Base-by-base conservation (phyloP, 1,139 yeast genomes). In the Candida sp. region DNA sequence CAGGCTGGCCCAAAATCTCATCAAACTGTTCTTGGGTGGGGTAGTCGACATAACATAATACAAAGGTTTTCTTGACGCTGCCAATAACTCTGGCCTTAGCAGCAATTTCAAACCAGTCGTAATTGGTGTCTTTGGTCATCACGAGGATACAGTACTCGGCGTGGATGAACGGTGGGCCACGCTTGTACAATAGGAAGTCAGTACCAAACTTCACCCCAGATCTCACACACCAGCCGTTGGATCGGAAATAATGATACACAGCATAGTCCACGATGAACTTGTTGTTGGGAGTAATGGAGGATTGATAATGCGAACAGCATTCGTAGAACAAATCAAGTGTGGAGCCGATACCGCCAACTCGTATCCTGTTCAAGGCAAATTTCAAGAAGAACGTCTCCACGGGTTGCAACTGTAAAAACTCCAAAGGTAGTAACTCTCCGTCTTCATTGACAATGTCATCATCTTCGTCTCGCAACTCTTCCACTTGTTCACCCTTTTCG, bases 121-220 rank as follows among this genome's bases (percentile, higher is more conserved):
- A 54, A 17, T 58, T 46, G 1, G 66, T 73, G 28, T 74, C 74
- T 34, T 72, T 67, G 2, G 81, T 77, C 42, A 83, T 58, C 0
- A 89, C 75, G 58, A 81, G 66, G 2, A 85, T 65, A 3, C 96
- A 90, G 66, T 84, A 90, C 61, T 92, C 97, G 0, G 99, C 98
- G 66, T 94, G 99, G 44, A 88, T 83, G 65, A 93, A 92, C 1
- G 98, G 98, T 7, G 99, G 99, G 0, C 99, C 99, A 51, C 94
- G 77, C 51, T 87, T 84, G 66, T 94, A 94, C 6, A 94, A 73
- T 22, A 94, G 72, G 67, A 77, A 86, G 59, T 93, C 96, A 25
- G 90, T 82, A 1, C 98, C 97, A 68, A 94, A 94, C 65, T 94
- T 94, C 52, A 93, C 83, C 0, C 98, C 99, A 0, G 93, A 83